Conservation (phyloP, 1,284 basidiomycete species). For the Cryptococcus hybrid region DNA sequence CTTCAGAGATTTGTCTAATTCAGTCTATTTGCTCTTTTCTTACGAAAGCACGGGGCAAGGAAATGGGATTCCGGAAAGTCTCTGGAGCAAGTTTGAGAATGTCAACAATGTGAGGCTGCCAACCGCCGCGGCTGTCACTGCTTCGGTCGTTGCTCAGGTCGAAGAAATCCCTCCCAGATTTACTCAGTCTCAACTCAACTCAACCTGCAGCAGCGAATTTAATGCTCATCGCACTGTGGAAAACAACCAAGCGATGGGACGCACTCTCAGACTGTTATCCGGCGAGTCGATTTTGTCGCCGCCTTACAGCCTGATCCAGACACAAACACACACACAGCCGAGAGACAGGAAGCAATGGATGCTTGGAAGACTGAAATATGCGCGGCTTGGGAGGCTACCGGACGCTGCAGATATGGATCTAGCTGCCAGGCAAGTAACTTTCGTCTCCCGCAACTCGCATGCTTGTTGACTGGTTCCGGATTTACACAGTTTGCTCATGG, state of each 20-base stretch:
- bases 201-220: neutral
- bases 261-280: neutral
- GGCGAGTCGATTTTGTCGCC: neutral
- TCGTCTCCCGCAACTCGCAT: neutral
- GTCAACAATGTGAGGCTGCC: constrained; percentile 3
- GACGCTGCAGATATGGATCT: constrained; percentile 12
- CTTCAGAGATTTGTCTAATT: constrained; percentile 19
- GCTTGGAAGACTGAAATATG: constrained; percentile 19
- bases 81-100: constrained; percentile 29
- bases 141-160: neutral
- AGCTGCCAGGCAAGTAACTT: constrained; percentile 14
- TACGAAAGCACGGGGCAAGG: constrained; percentile 23
- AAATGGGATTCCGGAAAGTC: constrained; percentile 42
- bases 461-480: neutral
- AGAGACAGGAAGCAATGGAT: neutral
- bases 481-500: constrained; percentile 23
- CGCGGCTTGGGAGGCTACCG: constrained; percentile 5
- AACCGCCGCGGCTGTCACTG: constrained; percentile 4
- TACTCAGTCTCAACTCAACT: neutral
- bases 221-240: neutral
- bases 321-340: neutral
- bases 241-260: neutral
- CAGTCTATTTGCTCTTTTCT: constrained; percentile 22
- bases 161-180: neutral
- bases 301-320: neutral